phyloP scores from a whole-genome alignment of 208 protist species.

The Wallacemonas sp. region DNA sequence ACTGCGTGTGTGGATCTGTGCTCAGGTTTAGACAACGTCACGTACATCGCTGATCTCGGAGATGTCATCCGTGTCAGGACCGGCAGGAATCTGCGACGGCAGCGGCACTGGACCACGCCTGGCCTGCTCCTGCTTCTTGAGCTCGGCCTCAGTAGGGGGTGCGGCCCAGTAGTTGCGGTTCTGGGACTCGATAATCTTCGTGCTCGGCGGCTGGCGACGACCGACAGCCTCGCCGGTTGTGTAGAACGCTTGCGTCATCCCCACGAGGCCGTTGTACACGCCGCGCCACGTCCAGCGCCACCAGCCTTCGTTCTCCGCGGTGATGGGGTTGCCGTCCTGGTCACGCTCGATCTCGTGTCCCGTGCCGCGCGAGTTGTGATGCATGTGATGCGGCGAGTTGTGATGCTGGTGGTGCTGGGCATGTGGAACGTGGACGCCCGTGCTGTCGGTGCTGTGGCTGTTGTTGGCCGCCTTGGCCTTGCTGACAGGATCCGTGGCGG shows the following conservation, averaged over 20 bases:
- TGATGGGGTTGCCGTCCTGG: conserved; percentile 3
- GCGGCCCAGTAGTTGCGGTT: conserved; percentile 12
- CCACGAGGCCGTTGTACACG: conserved; percentile 15
- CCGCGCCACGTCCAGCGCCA: conserved; percentile 14
- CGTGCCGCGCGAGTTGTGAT: too few relatives aligned
- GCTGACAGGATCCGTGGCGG: not conserved
- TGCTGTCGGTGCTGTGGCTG: not conserved
- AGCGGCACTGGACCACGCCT: not conserved
- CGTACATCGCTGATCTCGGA: not conserved
- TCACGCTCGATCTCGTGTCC: not conserved
- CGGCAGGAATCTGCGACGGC: conserved; percentile 3
- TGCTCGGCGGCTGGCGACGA: not conserved
- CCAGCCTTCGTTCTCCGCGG: conserved; percentile 18
- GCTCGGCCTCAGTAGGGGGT: conserved; percentile 3
- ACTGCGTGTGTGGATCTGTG: too few relatives aligned
- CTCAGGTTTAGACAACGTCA: not conserved
- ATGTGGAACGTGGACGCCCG: too few relatives aligned
- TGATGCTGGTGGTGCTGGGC: too few relatives aligned
- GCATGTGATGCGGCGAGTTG: too few relatives aligned
- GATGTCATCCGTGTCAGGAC: conserved; percentile 2
- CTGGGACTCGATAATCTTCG: conserved; percentile 2
- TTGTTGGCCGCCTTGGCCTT: not conserved
- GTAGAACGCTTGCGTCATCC: conserved; percentile 11
- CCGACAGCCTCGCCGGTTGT: not conserved
- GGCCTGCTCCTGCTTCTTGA: not conserved